Evolutionary conservation across 495 filamentous ascomycete species (phyloP).

Genomic region (Pyrenula massariospora): DNA sequence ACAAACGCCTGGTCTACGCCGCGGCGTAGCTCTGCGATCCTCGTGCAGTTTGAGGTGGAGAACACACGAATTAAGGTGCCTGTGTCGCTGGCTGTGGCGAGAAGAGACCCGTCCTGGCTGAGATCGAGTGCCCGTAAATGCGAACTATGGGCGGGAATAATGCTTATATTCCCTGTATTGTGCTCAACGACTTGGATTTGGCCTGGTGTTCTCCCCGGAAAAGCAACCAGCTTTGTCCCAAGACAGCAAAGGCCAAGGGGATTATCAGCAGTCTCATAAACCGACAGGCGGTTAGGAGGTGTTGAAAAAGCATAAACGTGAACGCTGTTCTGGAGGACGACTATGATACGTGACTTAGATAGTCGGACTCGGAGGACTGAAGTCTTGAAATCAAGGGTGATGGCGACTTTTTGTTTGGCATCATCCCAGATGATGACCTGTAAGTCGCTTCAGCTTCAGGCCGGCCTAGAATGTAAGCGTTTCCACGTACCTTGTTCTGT

Average conservation of each 20-base stretch:
- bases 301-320: constrained; percentile 76
- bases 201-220: constrained; percentile 73
- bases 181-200: constrained; percentile 90
- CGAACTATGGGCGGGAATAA: constrained; percentile 82
- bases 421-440: constrained; percentile 91
- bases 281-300: constrained; percentile 56
- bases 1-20: constrained; percentile 82
- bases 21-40: constrained; percentile 71
- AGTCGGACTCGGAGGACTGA: constrained; percentile 68
- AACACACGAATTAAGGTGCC: constrained; percentile 84
- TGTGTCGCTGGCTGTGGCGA: constrained; percentile 88
- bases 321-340: constrained; percentile 71
- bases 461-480: background rate
- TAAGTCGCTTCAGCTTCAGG: constrained; percentile 1
- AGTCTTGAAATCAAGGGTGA: constrained; percentile 64
- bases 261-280: constrained; percentile 84
- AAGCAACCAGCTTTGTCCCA: constrained; percentile 57
- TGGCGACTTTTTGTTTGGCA: constrained; percentile 57
- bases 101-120: constrained; percentile 65
- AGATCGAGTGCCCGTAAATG: constrained; percentile 69
- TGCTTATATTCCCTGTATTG: constrained; percentile 72
- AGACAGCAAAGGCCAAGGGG: constrained; percentile 70
- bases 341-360: constrained; percentile 65
- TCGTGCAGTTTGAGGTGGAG: constrained; percentile 62
- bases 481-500: constrained; percentile 60